A percentile compares a stretch with the other conserved stretches of the same genome.
phyloP scores from a whole-genome alignment of 1,284 basidiomycete genomes.

The Trametes polyzona region DNA sequence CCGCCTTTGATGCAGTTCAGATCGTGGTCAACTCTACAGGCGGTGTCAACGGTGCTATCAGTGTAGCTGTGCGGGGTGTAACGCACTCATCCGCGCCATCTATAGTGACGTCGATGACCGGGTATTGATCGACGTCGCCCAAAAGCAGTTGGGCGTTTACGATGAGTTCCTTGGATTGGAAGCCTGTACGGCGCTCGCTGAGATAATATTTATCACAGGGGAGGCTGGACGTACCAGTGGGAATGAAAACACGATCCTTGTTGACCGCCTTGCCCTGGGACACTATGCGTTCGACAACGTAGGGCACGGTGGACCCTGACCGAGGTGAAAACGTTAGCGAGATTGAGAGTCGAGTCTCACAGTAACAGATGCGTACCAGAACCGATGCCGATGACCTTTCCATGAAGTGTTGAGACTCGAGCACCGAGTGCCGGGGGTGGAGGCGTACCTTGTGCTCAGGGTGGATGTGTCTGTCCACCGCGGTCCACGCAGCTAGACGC shows the following conservation, averaged over 20 bases:
- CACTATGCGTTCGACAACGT: slow-evolving; percentile 94
- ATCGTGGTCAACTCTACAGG: slow-evolving; percentile 76
- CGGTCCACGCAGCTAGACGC: slow-evolving; percentile 90
- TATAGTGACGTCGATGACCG: slow-evolving; percentile 91
- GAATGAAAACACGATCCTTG: slow-evolving; percentile 84
- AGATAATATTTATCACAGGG: too few relatives aligned
- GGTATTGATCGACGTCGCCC: slow-evolving; percentile 93
- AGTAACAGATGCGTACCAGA: slow-evolving; percentile 59
- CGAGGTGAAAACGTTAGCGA: background rate
- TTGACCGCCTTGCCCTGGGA: slow-evolving; percentile 83
- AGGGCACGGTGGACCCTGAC: slow-evolving; percentile 93
- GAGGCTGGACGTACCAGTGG: slow-evolving; percentile 63
- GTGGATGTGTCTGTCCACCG: slow-evolving; percentile 89
- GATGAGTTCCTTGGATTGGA: slow-evolving; percentile 96
- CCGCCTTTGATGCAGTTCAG: slow-evolving; percentile 98
- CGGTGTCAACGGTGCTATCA: background rate
- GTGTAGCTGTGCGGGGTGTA: background rate
- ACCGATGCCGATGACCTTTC: slow-evolving; percentile 87
- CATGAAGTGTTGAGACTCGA: slow-evolving; percentile 1
- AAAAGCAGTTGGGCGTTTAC: slow-evolving; percentile 80
- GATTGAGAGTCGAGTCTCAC: slow-evolving; percentile 2
- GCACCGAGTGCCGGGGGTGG: background rate
- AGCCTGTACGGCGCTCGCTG: slow-evolving; percentile 55
- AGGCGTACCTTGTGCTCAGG: slow-evolving; percentile 79
- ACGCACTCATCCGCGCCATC: slow-evolving; percentile 97